phyloP scores from a whole-genome alignment of 805 yeast genomes.

The Yamadazyma paraphyllophila region DNA sequence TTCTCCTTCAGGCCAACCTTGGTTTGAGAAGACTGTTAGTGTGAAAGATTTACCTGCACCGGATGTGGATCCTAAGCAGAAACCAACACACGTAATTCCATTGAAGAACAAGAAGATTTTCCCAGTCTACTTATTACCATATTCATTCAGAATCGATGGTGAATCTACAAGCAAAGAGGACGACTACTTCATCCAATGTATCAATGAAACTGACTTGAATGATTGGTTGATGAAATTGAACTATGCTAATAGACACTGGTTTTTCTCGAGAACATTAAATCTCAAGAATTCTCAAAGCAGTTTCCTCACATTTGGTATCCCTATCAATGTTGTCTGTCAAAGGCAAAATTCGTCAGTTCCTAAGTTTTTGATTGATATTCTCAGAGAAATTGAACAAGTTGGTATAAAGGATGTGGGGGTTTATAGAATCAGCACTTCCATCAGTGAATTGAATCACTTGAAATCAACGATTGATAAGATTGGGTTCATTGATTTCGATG shows the following conservation, averaged over 20 bases:
- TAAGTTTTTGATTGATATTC: constrained; percentile 57
- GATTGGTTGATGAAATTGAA: constrained; percentile 66
- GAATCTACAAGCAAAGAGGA: constrained; percentile 35
- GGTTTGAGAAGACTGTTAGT: constrained; percentile 43
- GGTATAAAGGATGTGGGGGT: constrained; percentile 91
- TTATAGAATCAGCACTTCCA: constrained; percentile 65
- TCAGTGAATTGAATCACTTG: constrained; percentile 44
- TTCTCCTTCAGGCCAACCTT: not conserved
- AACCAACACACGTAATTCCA: constrained; percentile 49
- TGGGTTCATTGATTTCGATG: constrained; percentile 51
- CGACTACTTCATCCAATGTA: constrained; percentile 67
- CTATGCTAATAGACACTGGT: constrained; percentile 56
- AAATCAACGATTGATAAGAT: constrained; percentile 44
- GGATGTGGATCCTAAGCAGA: constrained; percentile 42
- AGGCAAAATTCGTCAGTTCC: constrained; percentile 69
- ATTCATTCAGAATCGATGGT: constrained; percentile 48
- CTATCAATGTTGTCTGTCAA: constrained; percentile 70
- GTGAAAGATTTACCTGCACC: constrained; percentile 61
- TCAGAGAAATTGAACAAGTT: constrained; percentile 76
- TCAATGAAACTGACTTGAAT: constrained; percentile 56
- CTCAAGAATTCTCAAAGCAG: constrained; percentile 17
- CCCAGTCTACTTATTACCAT: constrained; percentile 51
- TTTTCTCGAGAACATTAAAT: constrained; percentile 38
- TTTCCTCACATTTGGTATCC: constrained; percentile 74
- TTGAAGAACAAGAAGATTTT: constrained; percentile 47